Percentiles rank a stretch among this genome's conserved stretches.
These are phyloP conservation scores for Physcomitrellopsis africana DNA, from an alignment of 225 moss, liverwort and hornwort species.

Conservation along the genomic window DNA sequence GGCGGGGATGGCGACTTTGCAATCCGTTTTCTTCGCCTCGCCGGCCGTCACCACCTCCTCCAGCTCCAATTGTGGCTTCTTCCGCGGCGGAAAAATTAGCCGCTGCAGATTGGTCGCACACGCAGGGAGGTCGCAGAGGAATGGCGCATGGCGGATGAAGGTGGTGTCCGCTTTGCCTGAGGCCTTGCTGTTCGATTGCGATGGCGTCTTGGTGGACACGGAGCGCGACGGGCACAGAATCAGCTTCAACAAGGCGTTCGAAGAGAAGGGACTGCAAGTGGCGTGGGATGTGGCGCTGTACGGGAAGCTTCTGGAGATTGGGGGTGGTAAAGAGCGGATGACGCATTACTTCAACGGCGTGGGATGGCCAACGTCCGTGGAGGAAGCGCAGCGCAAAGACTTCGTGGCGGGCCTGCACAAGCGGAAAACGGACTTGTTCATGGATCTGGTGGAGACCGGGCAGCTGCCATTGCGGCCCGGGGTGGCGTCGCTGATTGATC, in stretches of 20 bases:
- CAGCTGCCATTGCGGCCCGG: conserved; percentile 89
- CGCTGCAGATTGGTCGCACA: conserved; percentile 11
- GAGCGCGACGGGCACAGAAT: conserved; percentile 92
- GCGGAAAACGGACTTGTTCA: conserved; percentile 87
- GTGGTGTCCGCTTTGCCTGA: conserved; percentile 59
- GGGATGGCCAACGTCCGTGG: conserved; percentile 78
- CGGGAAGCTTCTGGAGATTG: conserved; percentile 92
- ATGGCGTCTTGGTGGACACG: conserved; percentile 93
- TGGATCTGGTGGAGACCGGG: conserved; percentile 91
- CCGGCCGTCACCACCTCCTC: neutral
- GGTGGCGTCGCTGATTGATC: conserved; percentile 79
- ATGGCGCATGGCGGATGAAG: conserved; percentile 31
- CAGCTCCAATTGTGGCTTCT: neutral
- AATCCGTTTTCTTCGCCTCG: conserved; percentile 24
- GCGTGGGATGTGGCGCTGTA: conserved; percentile 91
- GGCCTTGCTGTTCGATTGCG: conserved; percentile 89
- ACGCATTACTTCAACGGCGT: conserved; percentile 82
- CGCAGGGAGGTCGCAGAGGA: conserved; percentile 3
- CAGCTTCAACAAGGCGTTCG: conserved; percentile 88
- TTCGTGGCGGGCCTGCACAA: conserved; percentile 87
- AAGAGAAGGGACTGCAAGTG: conserved; percentile 72
- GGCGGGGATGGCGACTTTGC: conserved; percentile 45
- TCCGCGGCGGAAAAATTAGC: conserved; percentile 27
- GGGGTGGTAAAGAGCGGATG: conserved; percentile 99
- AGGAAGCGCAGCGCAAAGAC: conserved; percentile 62